Percentiles rank a stretch among this genome's conserved stretches.
phyloP scores from a whole-genome alignment of 1,284 basidiomycete genomes.

The Leccinum pachyderme region DNA sequence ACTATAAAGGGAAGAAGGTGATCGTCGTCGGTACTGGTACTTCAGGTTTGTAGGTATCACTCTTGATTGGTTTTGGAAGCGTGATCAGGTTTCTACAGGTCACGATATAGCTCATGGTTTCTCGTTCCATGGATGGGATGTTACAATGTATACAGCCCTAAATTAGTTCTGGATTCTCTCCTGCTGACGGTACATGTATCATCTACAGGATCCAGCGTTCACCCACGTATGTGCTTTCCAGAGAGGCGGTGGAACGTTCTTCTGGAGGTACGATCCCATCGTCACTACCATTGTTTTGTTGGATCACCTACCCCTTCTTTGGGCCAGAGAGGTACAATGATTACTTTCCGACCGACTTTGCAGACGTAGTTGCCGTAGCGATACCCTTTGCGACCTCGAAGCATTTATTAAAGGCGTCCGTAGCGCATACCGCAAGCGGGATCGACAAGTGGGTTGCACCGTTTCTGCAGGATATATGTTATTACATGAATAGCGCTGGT shows the following conservation, averaged over 20 bases:
- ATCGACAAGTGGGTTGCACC: constrained; percentile 18
- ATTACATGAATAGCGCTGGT: not conserved
- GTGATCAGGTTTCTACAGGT: constrained; percentile 12
- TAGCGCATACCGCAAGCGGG: constrained; percentile 11
- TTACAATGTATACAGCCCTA: constrained; percentile 24
- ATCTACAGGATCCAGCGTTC: constrained; percentile 22
- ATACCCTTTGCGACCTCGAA: constrained; percentile 22
- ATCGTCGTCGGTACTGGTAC: constrained; percentile 10
- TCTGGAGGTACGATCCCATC: constrained; percentile 15
- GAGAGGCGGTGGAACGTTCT: not conserved
- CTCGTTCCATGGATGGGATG: constrained; percentile 15
- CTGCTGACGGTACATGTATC: not conserved
- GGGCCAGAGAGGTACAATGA: constrained; percentile 31
- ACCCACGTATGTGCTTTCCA: constrained; percentile 13
- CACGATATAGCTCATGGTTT: constrained; percentile 33
- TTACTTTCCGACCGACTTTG: constrained; percentile 25
- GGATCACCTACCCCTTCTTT: no score
- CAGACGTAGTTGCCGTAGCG: constrained; percentile 21
- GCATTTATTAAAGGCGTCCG: constrained; percentile 6
- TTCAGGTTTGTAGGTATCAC: constrained; percentile 24
- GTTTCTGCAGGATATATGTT: no score
- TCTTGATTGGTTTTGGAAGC: not conserved
- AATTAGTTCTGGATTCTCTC: not conserved
- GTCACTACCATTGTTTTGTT: constrained; percentile 2
- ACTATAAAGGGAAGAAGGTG: constrained; percentile 29